These are phyloP conservation scores for Megacollybia marginata DNA, from an alignment of 768 basidiomycete species.

Conservation along the genomic window DNA sequence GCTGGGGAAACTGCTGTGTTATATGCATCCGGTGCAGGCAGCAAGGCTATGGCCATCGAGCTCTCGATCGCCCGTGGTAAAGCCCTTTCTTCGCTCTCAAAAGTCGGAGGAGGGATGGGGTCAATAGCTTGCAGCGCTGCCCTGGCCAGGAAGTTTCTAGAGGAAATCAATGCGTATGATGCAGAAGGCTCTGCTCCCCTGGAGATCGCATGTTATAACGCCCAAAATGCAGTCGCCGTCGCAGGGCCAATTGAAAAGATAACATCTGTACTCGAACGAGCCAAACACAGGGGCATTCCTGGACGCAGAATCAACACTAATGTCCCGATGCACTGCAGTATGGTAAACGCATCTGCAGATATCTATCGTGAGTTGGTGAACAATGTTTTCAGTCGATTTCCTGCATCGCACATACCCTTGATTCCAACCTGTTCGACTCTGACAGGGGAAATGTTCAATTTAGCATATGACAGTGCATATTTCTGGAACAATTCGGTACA, in stretches of 20 bases:
- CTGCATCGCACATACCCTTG: slow-evolving; percentile 4
- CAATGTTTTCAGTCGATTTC: slow-evolving; percentile 15
- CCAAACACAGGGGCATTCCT: slow-evolving; percentile 20
- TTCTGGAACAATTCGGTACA: slow-evolving; percentile 30
- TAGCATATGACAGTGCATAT: slow-evolving; percentile 25
- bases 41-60: slow-evolving; percentile 33
- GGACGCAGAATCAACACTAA: slow-evolving; percentile 27
- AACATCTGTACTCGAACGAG: slow-evolving; percentile 22
- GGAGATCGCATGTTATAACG: slow-evolving; percentile 38
- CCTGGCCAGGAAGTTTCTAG: slow-evolving; percentile 19
- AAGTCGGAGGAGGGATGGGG: slow-evolving; percentile 33
- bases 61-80: slow-evolving; percentile 34
- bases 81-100: slow-evolving; percentile 19
- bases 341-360: slow-evolving; percentile 27
- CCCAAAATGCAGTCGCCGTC: slow-evolving; percentile 23
- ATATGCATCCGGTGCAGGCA: slow-evolving; percentile 34
- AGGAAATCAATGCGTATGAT: no score
- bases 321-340: slow-evolving; percentile 29
- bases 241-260: slow-evolving; percentile 22
- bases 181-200: no score
- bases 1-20: slow-evolving; percentile 40
- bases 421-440: slow-evolving; percentile 31
- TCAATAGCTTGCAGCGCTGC: slow-evolving; percentile 28
- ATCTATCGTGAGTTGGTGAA: slow-evolving; percentile 20
- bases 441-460: slow-evolving; percentile 17